phyloP scores from a whole-genome alignment of 2,329 filamentous ascomycete species.

The Lachnum nothofagi region DNA sequence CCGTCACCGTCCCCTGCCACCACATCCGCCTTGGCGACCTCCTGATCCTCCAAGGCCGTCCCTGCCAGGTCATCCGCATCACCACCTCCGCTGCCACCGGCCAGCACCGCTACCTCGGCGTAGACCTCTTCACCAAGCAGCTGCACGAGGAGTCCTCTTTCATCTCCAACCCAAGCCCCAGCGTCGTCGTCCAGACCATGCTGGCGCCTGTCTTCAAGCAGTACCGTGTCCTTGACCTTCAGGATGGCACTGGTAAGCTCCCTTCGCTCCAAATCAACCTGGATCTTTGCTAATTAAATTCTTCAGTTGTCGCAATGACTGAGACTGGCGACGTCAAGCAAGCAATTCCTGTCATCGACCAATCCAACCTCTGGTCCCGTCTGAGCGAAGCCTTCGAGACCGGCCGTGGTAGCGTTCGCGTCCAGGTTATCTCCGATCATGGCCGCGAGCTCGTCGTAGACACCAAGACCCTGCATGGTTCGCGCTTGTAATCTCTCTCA shows the following conservation, averaged over 20 bases:
- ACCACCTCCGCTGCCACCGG: constrained; percentile 95
- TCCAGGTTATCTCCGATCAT: constrained; percentile 90
- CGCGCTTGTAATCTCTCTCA: constrained; percentile 46
- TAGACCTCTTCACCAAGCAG: constrained; percentile 99
- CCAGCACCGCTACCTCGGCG: constrained; percentile 99
- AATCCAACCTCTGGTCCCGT: constrained; percentile 80
- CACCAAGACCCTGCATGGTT: constrained; percentile 95
- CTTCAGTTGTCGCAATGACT: constrained; percentile 86
- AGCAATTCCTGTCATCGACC: constrained; percentile 84
- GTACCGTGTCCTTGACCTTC: constrained; percentile 97
- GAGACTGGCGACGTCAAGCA: constrained; percentile 98
- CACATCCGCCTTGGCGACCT: constrained; percentile 99
- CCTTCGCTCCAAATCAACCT: constrained; percentile 12
- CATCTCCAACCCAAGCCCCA: constrained; percentile 93
- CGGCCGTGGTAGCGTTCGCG: constrained; percentile 87
- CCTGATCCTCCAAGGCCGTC: constrained; percentile 96
- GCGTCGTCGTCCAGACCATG: constrained; percentile 98
- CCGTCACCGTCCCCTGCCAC: constrained; percentile 97
- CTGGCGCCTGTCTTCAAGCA: constrained; percentile 99
- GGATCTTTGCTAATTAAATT: constrained; percentile 11
- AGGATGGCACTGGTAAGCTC: constrained; percentile 62
- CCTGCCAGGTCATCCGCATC: constrained; percentile 99
- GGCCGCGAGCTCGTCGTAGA: constrained; percentile 94
- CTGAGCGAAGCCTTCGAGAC: constrained; percentile 81
- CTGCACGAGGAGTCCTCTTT: constrained; percentile 98